Evolutionary conservation across 2,329 filamentous ascomycete species (phyloP), one percentile per base, ranked within the genome.

Genomic region (Sclerotinia nivalis): DNA sequence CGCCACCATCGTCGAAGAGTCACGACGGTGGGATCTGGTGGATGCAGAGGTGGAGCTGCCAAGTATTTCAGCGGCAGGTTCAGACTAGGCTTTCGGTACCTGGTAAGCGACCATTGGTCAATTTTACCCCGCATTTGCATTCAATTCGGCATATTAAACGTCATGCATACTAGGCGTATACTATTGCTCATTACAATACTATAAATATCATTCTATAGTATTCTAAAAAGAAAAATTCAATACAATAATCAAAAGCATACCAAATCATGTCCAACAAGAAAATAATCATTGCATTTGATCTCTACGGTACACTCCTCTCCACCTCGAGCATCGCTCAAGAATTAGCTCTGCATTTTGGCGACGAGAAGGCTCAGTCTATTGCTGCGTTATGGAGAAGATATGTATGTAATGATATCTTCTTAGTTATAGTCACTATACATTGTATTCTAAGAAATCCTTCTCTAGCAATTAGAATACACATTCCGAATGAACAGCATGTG

Each of bases 401-500:
- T 61, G 56, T 62, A 62, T n/a, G 47, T 61, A 52, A 25, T 18
- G 20, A 58, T 1, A 12, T 1, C 12, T 6, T 40, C 9, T 50
- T 15, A 18, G 3, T 22, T 20, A 8, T 18, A 49, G 9, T 25
- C 8, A 15, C 2, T 22, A 8, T 18, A 22, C 22, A 13, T 55
- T 49, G 54, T 7, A 55, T 67, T 15, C 18, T 43, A 43, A 43
- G 13, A 45, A 9, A 25, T 59, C 43, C 43, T 90, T 90, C 76
- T 4, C 20, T 25, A 68, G 66, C 91, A 93, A 78, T 82, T 93
- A 12, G 91, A 93, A 79, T 94, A 93, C 75, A 92, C 91, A 52
- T 93, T 89, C 89, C 83, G 91, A 66, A 80, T 90, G 73, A 93
- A 89, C 76, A 89, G 87, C 82, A 93, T 93, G 91, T 85, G 91